Evolutionary conservation across 768 basidiomycete genomes (phyloP), one percentile per base, ranked within the genome.

Genomic region (Boletus sp.): DNA sequence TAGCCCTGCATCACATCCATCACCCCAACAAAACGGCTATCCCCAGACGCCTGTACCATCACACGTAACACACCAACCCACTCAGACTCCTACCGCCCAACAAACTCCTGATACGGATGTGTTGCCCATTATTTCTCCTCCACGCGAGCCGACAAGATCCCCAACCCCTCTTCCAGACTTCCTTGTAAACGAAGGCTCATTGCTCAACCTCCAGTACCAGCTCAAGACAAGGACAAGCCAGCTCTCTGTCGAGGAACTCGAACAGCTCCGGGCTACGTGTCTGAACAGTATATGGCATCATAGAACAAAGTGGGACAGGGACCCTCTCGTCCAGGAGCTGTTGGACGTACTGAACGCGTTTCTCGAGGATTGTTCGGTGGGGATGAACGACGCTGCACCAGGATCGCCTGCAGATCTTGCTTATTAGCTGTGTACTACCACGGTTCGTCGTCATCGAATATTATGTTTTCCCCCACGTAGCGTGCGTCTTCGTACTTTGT

Each of bases 251-350:
- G 97, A 99, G 67, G 86, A 96, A 67, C 81, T 99, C 7, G 97
- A 98, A 69, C 94, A 98, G 71, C 79, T 99, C 7, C 84, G 97
- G 6, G 95, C 97, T 8, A 84, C 82, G 3, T 89, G 86, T 63
- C 81, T 94, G 28, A 84, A 85, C 41, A 77, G 77, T 49, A 79
- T 98, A n/a, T 99, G 95, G 95, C 77, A 83, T 30, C 85, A 83
- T 59, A 75, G 94, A 36, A 75, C 77, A 12, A 88, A 89, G 35
- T 99, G 97, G 97, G 83, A 97, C 66, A 79, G 95, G 46, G 80
- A 83, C 63, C 72, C 67, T 7, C 75, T 95, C 50, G 68, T 96
- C 2, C 67, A 69, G 30, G 84, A 90, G 60, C 71, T 94, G 51
- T 61, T 78, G 53, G 76, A 73, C 9, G 70, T 82, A n/a, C 78